Base-by-base conservation (phyloP, 352 stramenopile species). In the Globisporangium uncinulatum region DNA sequence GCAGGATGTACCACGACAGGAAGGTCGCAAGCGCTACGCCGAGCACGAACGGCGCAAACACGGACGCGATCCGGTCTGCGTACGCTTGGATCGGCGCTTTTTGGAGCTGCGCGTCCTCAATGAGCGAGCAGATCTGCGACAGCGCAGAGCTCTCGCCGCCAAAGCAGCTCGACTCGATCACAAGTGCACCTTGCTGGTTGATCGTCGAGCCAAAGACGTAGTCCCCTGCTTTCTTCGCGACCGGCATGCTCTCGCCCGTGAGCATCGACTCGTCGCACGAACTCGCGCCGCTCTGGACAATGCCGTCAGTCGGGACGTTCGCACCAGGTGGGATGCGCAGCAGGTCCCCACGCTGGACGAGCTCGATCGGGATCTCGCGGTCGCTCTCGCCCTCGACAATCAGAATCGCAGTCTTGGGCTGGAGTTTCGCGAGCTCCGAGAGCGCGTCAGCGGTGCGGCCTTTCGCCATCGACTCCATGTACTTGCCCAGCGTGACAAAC, bases 21-120 rank as follows among this genome's bases (percentile, higher is more conserved):
- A 90, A 81, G 29, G 75, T 86, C 44, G 90, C 54, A 31, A 83
- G 69, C 19, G 85, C 74, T 10, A 79, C 54, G 6, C 76, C 50
- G 11, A 96, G 49, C 46, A 90, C 80, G 46, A 85, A 82, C 10
- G 80, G 80, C 6, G 79, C 80, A 64, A 90, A 90, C 10, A 84
- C 56, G 4, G 75, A 83, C 13, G 77, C 73, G 39, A 90, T 59
- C 32, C 73, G 77, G 45, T 90, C 86, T 0, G 86, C 85, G 47
- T 92, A 91, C 8, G 88, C 81, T 59, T 97, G 82, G 54, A 95
- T 95, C 31, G 87, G 89, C 15, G 80, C 80, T 49, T 94, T 97
- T 58, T 94, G 78, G 17, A 93, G 75, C 64, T 92, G 84, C 15
- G 90, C 93, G 31, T 91, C 73, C 65, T 92, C 76, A 17, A 97